Conservation (phyloP, 495 filamentous ascomycete species). For the Penicillium paradoxum region DNA sequence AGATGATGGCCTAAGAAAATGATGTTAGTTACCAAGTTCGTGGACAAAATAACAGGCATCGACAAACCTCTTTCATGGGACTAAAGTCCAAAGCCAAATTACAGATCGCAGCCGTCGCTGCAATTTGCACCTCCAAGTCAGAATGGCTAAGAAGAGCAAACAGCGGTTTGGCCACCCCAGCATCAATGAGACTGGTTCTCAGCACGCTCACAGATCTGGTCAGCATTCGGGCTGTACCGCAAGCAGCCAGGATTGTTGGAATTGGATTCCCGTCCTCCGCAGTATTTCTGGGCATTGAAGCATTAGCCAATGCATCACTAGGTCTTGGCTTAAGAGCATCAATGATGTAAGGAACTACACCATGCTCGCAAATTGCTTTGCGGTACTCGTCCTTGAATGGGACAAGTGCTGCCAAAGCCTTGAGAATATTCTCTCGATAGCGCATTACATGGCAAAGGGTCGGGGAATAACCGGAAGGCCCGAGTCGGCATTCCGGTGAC, state of each 20-base stretch:
- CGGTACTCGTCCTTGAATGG: slow-evolving; percentile 79
- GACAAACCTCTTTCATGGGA: slow-evolving; percentile 78
- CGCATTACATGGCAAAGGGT: slow-evolving; percentile 67
- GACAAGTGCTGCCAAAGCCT: slow-evolving; percentile 71
- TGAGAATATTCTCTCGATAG: slow-evolving; percentile 71
- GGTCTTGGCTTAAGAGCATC: slow-evolving; percentile 68
- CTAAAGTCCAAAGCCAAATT: slow-evolving; percentile 84
- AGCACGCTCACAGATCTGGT: slow-evolving; percentile 79
- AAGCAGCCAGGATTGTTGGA: slow-evolving; percentile 78
- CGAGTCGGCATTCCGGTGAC: slow-evolving; percentile 42
- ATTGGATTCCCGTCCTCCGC: slow-evolving; percentile 45
- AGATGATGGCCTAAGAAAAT: slow-evolving; percentile 56
- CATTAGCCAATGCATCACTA: slow-evolving; percentile 25
- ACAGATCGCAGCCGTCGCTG: slow-evolving; percentile 73
- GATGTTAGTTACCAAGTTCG: slow-evolving; percentile 14
- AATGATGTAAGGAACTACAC: slow-evolving; percentile 72
- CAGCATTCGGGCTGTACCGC: slow-evolving; percentile 68
- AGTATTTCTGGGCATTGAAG: slow-evolving; percentile 33
- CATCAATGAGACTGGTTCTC: slow-evolving; percentile 80
- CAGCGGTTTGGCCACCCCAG: slow-evolving; percentile 73
- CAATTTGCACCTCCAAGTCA: slow-evolving; percentile 77
- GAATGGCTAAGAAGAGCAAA: slow-evolving; percentile 69
- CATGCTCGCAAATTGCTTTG: slow-evolving; percentile 76
- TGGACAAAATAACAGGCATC: not conserved
- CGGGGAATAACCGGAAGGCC: slow-evolving; percentile 56